Evolutionary conservation across 2,329 filamentous ascomycete genomes (phyloP), one percentile per base, ranked within the genome.

Genomic region (Colletotrichum graminicola): DNA sequence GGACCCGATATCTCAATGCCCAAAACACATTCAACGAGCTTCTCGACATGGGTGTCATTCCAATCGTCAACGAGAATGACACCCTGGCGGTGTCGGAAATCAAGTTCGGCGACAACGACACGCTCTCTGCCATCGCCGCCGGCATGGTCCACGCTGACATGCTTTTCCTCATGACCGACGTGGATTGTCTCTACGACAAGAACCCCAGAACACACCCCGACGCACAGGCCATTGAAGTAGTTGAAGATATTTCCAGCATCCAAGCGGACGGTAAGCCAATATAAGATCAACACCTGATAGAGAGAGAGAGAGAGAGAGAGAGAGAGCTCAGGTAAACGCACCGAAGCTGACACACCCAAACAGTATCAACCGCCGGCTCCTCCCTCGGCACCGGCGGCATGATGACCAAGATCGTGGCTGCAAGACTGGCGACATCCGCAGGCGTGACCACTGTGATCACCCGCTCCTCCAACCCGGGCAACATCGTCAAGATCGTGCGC

Each of bases 51-150:
- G 95, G 95, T 2, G 95, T 98, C 34, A 97, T 99, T 74, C 96
- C 96, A 12, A 98, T 99, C 77, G 96, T 99, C 74, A 99, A 99
- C 78, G 96, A 99, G 83, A 99, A 99, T 81, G 96, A 99, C 81
- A 99, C 96, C 3, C 85, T 99, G 66, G 94, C 95, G 32, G 96
- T 99, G 75, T 93, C 95, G 55, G 96, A 99, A 87, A 99, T 99
- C 84, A 98, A 98, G 85, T 99, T 99, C 79, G 96, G 96, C 75
- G 96, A 99, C 85, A 99, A 99, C 77, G 96, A 99, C 81, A 99
- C 96, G 1, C 86, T 99, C 57, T 97, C 94, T 16, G 96, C 96
- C 68, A 98, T 99, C 76, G 97, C 96, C 0, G 94, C 96, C 1
- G 96, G 93, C 75, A 98, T 98, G 94, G 93, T 98, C 26, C 94